phyloP scores from a whole-genome alignment of 441 rosid genomes.

The Pelargonium australe region DNA sequence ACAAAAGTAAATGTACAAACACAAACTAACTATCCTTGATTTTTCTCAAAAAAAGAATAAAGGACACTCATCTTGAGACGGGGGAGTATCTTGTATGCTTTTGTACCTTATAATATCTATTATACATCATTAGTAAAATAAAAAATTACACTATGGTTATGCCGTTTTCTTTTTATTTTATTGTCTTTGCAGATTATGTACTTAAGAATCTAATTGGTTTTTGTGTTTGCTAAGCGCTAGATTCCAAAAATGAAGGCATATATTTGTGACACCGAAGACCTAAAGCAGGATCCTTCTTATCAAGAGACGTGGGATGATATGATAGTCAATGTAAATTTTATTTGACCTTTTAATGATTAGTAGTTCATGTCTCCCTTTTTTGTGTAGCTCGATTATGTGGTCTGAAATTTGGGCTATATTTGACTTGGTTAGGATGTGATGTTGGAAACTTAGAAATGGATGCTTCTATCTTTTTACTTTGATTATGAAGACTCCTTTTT shows the following conservation, averaged over 20 bases:
- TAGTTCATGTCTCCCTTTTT: neutral
- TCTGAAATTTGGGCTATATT: conserved; percentile 4
- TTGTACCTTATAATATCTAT: neutral
- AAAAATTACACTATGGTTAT: neutral
- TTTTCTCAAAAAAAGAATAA: too few relatives aligned
- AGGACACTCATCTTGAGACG: too few relatives aligned
- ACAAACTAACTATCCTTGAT: too few relatives aligned
- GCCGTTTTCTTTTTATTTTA: conserved; percentile 1
- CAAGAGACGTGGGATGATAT: conserved; percentile 99
- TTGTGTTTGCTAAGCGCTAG: conserved; percentile 90
- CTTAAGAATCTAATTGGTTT: conserved; percentile 43
- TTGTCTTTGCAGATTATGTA: conserved; percentile 11
- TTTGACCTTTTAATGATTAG: conserved; percentile 16
- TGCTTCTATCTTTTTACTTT: neutral
- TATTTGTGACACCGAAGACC: conserved; percentile 95
- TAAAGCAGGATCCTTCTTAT: conserved; percentile 81
- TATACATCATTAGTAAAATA: conserved; percentile 5
- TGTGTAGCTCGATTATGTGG: conserved; percentile 8
- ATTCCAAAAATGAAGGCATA: conserved; percentile 99
- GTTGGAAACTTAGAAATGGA: neutral
- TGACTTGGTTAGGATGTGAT: neutral
- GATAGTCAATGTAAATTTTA: conserved; percentile 73
- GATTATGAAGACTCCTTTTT: neutral
- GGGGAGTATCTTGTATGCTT: neutral
- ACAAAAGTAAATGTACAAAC: too few relatives aligned